Evolutionary conservation across 176 grass and related monocot species (phyloP).

Genomic region (Juncus effusus): DNA sequence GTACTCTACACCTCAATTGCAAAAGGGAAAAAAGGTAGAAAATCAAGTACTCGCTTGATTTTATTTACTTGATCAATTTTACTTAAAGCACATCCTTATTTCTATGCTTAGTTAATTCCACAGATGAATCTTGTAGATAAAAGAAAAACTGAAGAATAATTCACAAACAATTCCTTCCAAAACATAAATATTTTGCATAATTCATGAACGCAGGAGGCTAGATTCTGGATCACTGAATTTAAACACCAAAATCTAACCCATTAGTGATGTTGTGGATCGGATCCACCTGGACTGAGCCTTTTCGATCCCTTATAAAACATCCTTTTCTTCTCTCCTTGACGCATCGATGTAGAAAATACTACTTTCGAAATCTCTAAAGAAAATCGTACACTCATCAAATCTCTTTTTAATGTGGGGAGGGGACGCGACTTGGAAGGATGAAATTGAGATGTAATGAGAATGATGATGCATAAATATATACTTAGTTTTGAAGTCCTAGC

Average conservation of each 20-base stretch:
- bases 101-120: too few relatives aligned
- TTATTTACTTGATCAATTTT: too few relatives aligned
- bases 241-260: background rate
- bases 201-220: background rate
- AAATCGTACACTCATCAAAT: background rate
- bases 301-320: slow-evolving; percentile 36
- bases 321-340: background rate
- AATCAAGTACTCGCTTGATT: too few relatives aligned
- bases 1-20: too few relatives aligned
- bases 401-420: background rate
- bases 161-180: too few relatives aligned
- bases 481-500: slow-evolving; percentile 19
- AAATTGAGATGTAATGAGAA: slow-evolving; percentile 9
- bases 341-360: background rate
- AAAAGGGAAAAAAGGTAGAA: too few relatives aligned
- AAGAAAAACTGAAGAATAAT: too few relatives aligned
- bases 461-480: slow-evolving; percentile 8
- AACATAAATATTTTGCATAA: too few relatives aligned
- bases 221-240: background rate
- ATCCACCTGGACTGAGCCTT: slow-evolving; percentile 53
- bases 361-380: background rate
- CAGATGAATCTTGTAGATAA: too few relatives aligned
- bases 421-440: slow-evolving; percentile 1
- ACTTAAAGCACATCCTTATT: too few relatives aligned
- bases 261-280: slow-evolving; percentile 84